Base-by-base conservation (phyloP, 495 filamentous ascomycete species). In the Penicillium maclennaniae region DNA sequence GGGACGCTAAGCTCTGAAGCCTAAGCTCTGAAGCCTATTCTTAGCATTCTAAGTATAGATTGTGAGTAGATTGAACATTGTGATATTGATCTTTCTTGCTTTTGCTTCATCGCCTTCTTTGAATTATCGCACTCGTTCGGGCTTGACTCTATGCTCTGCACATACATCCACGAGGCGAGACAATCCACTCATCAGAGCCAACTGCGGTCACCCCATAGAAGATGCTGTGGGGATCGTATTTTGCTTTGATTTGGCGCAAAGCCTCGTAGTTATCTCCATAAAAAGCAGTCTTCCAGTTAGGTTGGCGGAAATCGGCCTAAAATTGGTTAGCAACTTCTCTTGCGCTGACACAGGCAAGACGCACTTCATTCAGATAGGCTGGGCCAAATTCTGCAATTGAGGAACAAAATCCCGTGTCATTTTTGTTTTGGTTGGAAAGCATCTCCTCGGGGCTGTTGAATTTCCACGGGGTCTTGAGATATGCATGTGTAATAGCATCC, bases 151-250 rank as follows among this genome's bases (percentile, higher is more conserved):
- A 34, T 14, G 31, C 31, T 12, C 31, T 10, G 31, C 57, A 63
- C 49, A 63, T 47, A 19, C 56, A 39, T 23, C 56, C 53, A 47
- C 31, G 40, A 1, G 50, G 20, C 14, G 49, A 56, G n/a, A 49
- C 50, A 9, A 42, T 54, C 55, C 57, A 60, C 15, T 50, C 53
- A 48, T 60, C 46, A 27, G 51, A 53, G 26, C 52, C 59, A 39
- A 55, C 61, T 15, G 57, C 56, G 45, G 52, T 55, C 34, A 55
- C 4, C 0, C 48, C 57, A 39, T 55, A 58, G 38, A 59, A 60
- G 44, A 59, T 40, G 34, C 40, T 15, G 34, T 57, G 7, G 40
- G 45, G 47, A 36, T 60, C 54, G n/a, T 49, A 55, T 20, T 45
- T 55, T n/a, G 43, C 40, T 20, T 60, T 60, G 41, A 60, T 47